These are phyloP conservation scores for Coelastrella sp. DNA, from an alignment of 139 green algal genomes.

Conservation along the genomic window DNA sequence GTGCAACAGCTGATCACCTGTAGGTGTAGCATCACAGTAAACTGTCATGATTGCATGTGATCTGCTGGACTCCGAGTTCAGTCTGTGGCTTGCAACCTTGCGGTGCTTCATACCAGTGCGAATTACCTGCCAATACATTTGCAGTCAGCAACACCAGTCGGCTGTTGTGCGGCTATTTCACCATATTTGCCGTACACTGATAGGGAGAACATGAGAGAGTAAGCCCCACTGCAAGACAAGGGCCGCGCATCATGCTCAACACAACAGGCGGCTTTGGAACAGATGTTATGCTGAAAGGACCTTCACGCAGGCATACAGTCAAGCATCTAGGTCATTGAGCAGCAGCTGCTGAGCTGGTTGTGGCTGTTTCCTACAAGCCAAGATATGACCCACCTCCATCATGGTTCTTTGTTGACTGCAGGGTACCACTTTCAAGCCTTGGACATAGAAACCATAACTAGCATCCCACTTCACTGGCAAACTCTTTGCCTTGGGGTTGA, in stretches of 20 bases:
- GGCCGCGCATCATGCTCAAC: too few relatives aligned
- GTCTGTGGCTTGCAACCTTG: slow-evolving; percentile 80
- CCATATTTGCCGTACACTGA: too few relatives aligned
- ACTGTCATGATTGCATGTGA: slow-evolving; percentile 92
- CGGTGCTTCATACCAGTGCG: slow-evolving; percentile 80
- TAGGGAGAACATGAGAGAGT: too few relatives aligned
- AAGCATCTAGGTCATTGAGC: too few relatives aligned
- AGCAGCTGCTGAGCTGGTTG: background rate
- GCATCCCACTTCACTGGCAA: slow-evolving; percentile 85
- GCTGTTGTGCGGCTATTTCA: too few relatives aligned
- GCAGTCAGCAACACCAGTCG: background rate
- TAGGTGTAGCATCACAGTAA: slow-evolving; percentile 66
- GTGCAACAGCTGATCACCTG: too few relatives aligned
- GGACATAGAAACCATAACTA: slow-evolving; percentile 80
- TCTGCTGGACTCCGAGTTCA: slow-evolving; percentile 89
- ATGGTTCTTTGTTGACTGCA: slow-evolving; percentile 43
- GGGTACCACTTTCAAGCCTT: slow-evolving; percentile 64
- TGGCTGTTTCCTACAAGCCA: background rate
- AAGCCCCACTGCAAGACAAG: too few relatives aligned
- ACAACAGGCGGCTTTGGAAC: too few relatives aligned
- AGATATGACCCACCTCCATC: slow-evolving; percentile 68
- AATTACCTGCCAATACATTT: slow-evolving; percentile 64
- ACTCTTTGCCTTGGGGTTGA: slow-evolving; percentile 61
- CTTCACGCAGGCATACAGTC: too few relatives aligned
- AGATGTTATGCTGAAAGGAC: too few relatives aligned